Evolutionary conservation across 129 eudicot genomes (phyloP).

Genomic region (Rutidosis leptorrhynchoides): DNA sequence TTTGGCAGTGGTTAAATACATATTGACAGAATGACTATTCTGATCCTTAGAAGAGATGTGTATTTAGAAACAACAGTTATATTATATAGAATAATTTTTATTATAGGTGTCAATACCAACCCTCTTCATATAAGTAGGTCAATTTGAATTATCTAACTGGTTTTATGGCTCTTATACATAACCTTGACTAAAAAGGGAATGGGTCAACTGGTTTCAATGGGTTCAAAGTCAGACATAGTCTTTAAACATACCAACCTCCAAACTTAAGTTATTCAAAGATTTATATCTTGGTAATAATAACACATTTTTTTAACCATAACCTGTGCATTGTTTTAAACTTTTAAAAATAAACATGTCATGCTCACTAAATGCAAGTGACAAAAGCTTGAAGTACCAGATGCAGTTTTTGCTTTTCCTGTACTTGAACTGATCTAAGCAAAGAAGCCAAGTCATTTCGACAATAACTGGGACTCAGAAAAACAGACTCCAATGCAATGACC

Average conservation of each 20-base stretch:
- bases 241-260: background rate
- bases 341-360: background rate
- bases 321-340: background rate
- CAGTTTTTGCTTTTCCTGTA: conserved; percentile 86
- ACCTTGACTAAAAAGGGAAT: background rate
- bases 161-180: background rate
- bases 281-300: background rate
- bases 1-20: too few species aligned
- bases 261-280: background rate
- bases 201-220: background rate
- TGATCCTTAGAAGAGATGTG: too few species aligned
- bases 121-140: background rate
- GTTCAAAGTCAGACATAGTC: background rate
- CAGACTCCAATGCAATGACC: conserved; percentile 79
- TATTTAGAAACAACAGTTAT: background rate
- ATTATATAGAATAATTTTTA: too few species aligned
- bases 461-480: conserved; percentile 64
- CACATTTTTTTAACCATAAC: background rate
- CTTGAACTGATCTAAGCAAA: conserved; percentile 82
- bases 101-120: background rate
- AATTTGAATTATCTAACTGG: background rate
- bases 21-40: background rate
- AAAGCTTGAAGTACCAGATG: conserved; percentile 50
- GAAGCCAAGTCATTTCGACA: conserved; percentile 74
- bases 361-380: conserved; percentile 1